These are phyloP conservation scores for Sporisorium iseilematis-ciliati DNA, from an alignment of 1,284 basidiomycete genomes.

Conservation along the genomic window DNA sequence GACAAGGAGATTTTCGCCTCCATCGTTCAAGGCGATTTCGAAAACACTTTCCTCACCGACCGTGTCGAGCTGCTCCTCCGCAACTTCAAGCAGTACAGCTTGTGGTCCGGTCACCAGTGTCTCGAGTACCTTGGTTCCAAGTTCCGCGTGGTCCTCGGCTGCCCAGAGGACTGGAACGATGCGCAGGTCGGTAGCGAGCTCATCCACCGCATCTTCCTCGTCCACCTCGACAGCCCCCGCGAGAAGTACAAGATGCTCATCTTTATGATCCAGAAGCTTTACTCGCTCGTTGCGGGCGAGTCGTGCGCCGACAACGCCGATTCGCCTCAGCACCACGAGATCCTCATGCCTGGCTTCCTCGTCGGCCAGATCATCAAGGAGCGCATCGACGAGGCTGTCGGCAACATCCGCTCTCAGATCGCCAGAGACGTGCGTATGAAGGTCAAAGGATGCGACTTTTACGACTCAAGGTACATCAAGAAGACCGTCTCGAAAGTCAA, in stretches of 20 bases:
- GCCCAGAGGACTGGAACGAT: constrained; percentile 95
- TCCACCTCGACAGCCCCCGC: constrained; percentile 87
- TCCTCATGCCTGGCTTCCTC: constrained; percentile 90
- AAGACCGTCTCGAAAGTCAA: constrained; percentile 83
- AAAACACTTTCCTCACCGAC: constrained; percentile 97
- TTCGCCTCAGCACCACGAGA: constrained; percentile 98
- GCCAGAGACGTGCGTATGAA: constrained; percentile 81
- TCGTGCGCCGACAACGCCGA: constrained; percentile 97
- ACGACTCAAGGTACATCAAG: constrained; percentile 85
- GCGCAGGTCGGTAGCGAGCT: constrained; percentile 85
- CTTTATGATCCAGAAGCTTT: constrained; percentile 98
- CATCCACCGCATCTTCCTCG: constrained; percentile 86
- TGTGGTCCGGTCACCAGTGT: constrained; percentile 92
- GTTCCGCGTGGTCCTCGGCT: constrained; percentile 90
- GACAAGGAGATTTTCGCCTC: constrained; percentile 98
- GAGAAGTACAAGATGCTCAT: constrained; percentile 98
- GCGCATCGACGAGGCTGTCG: constrained; percentile 89
- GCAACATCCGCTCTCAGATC: constrained; percentile 81
- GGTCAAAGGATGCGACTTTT: constrained; percentile 80
- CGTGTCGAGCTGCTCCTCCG: constrained; percentile 97
- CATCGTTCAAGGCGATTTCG: constrained; percentile 96
- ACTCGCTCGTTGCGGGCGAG: constrained; percentile 88
- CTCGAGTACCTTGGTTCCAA: constrained; percentile 97
- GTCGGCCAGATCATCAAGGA: constrained; percentile 99
- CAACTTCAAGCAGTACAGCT: constrained; percentile 84